Percentiles rank a stretch among this genome's conserved stretches.
Evolutionary conservation across 75 land plant genomes (phyloP).

Genomic region (Azolla pinnata): DNA sequence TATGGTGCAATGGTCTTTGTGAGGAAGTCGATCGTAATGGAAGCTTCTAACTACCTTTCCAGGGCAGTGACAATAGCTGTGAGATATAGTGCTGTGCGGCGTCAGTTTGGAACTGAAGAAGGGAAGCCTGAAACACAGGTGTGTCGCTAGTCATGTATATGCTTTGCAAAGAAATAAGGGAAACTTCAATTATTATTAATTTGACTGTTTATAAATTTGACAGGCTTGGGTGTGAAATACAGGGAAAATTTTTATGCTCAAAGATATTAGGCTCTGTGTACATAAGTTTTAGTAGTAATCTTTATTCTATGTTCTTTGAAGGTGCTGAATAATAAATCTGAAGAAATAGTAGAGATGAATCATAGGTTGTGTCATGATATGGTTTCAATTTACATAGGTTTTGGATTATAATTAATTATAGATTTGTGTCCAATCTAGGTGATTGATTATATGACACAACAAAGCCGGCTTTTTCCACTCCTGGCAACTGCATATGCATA

Average conservation of each 20-base stretch:
- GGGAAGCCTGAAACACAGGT: constrained; percentile 81
- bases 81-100: constrained; percentile 86
- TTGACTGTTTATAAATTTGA: background rate
- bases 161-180: too few species aligned
- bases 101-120: constrained; percentile 86
- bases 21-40: constrained; percentile 66
- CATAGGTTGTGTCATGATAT: constrained; percentile 5
- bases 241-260: too few species aligned
- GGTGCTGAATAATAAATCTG: background rate
- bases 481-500: constrained; percentile 96
- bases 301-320: too few species aligned
- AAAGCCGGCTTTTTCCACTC: constrained; percentile 84
- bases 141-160: background rate
- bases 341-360: background rate
- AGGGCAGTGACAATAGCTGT: constrained; percentile 86
- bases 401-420: too few species aligned
- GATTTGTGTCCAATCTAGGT: constrained; percentile 54
- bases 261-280: too few species aligned
- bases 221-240: too few species aligned
- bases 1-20: constrained; percentile 98
- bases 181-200: background rate
- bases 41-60: constrained; percentile 86
- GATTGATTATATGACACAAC: constrained; percentile 91
- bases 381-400: too few species aligned
- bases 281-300: background rate